phyloP scores from a whole-genome alignment of 179 eudicot genomes.

The Silene vulgaris region DNA sequence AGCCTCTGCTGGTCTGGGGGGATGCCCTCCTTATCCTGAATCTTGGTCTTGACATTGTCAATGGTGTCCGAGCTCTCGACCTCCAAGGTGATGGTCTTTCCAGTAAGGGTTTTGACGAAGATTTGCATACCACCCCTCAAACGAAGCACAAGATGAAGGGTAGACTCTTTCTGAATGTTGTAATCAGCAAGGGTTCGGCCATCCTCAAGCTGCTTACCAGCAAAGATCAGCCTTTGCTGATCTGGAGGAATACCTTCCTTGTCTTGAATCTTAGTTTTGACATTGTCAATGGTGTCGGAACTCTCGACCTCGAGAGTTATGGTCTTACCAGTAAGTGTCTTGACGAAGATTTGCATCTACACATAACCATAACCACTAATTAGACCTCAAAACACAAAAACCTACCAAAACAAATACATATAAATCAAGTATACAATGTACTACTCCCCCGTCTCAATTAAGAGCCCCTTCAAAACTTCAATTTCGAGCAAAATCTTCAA shows the following conservation, averaged over 20 bases:
- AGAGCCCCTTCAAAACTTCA: no score
- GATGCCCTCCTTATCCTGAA: conserved; percentile 46
- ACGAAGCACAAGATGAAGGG: neutral
- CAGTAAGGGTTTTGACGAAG: no score
- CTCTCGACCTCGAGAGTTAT: neutral
- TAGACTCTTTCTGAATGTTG: neutral
- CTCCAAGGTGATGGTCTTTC: no score
- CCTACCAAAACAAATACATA: no score
- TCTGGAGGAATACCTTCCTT: neutral
- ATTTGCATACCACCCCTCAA: neutral
- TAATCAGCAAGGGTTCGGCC: neutral
- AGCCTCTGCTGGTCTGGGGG: conserved; percentile 47
- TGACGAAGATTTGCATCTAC: conserved; percentile 6
- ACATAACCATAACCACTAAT: neutral
- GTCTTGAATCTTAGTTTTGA: neutral
- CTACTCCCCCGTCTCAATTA: no score
- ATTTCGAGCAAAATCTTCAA: no score
- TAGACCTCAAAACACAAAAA: neutral
- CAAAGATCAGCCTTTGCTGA: neutral
- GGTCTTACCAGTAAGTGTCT: neutral
- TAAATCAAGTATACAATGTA: no score
- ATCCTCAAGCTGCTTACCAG: neutral
- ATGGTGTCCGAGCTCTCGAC: no score
- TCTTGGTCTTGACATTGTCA: conserved; percentile 19
- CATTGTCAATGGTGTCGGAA: neutral